Percentiles rank a stretch among this genome's conserved stretches.
Conservation (phyloP, 2,329 filamentous ascomycete genomes). For the Fusarium pseudonygamai region DNA sequence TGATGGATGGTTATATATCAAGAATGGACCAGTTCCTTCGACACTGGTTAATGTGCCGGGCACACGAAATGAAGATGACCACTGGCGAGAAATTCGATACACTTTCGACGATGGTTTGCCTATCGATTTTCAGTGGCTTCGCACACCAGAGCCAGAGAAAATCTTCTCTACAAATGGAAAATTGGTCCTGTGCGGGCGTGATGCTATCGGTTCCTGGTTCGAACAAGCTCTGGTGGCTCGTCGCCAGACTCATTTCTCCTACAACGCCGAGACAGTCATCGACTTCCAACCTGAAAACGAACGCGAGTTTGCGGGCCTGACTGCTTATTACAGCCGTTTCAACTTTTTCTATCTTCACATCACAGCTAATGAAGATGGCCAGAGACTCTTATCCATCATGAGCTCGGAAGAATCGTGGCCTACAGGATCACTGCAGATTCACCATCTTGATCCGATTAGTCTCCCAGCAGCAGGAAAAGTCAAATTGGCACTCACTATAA, state of each 20-base stretch:
- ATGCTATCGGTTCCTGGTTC: constrained; percentile 66
- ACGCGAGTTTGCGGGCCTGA: constrained; percentile 68
- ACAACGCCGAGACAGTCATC: constrained; percentile 66
- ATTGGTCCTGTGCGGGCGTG: constrained; percentile 60
- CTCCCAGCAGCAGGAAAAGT: constrained; percentile 66
- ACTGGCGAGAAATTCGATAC: constrained; percentile 60
- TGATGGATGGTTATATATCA: constrained; percentile 68
- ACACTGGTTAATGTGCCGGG: constrained; percentile 61
- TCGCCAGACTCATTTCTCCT: constrained; percentile 67
- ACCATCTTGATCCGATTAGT: constrained; percentile 53
- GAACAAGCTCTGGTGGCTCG: constrained; percentile 66
- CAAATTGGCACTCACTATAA: constrained; percentile 58
- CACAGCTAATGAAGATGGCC: constrained; percentile 62
- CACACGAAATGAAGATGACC: constrained; percentile 53
- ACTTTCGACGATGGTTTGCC: constrained; percentile 56
- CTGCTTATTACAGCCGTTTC: constrained; percentile 69
- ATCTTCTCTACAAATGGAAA: constrained; percentile 56
- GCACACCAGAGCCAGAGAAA: constrained; percentile 63
- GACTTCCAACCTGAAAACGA: constrained; percentile 65
- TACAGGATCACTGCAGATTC: constrained; percentile 55
- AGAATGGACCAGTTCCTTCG: constrained; percentile 63
- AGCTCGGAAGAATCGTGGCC: constrained; percentile 66
- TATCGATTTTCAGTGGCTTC: constrained; percentile 65
- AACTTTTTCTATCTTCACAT: constrained; percentile 72
- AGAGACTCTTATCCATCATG: constrained; percentile 66